Percentiles rank a stretch among this genome's conserved stretches.
Evolutionary conservation across 768 basidiomycete genomes (phyloP).

Genomic region (Tricholoma saponaceum): DNA sequence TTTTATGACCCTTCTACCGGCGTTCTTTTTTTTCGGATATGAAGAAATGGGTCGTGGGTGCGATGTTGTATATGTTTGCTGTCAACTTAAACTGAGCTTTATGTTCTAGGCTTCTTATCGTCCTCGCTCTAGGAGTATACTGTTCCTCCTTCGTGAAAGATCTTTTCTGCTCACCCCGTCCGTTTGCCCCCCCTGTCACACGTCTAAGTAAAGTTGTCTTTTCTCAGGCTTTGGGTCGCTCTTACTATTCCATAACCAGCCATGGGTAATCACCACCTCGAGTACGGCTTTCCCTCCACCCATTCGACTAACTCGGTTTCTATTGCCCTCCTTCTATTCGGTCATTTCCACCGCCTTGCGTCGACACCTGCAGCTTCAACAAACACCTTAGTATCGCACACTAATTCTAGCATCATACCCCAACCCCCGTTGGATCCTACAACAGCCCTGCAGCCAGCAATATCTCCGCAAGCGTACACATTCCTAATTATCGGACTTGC

Average conservation of each 20-base stretch:
- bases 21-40: slow-evolving; percentile 87
- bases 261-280: slow-evolving; percentile 76
- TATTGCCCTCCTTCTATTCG: slow-evolving; percentile 78
- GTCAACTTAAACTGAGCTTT: background rate
- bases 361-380: slow-evolving; percentile 19
- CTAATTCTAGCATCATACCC: slow-evolving; percentile 3
- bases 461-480: slow-evolving; percentile 45
- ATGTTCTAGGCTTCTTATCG: slow-evolving; percentile 52
- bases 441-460: slow-evolving; percentile 22
- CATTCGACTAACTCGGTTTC: slow-evolving; percentile 91
- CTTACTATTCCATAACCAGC: slow-evolving; percentile 34
- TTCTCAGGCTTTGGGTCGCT: background rate
- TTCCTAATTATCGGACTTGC: slow-evolving; percentile 40
- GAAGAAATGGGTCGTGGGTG: slow-evolving; percentile 70
- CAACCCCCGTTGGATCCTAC: slow-evolving; percentile 8
- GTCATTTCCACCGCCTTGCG: slow-evolving; percentile 52
- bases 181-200: slow-evolving; percentile 88
- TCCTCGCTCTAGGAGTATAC: slow-evolving; percentile 81
- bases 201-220: slow-evolving; percentile 61
- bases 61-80: slow-evolving; percentile 19
- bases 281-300: slow-evolving; percentile 95
- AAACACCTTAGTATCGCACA: background rate
- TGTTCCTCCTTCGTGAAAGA: slow-evolving; percentile 87
- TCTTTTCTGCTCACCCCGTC: slow-evolving; percentile 84
- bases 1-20: slow-evolving; percentile 87